Conservation (phyloP, 1,284 basidiomycete species). For the Tranzscheliella williamsii region DNA sequence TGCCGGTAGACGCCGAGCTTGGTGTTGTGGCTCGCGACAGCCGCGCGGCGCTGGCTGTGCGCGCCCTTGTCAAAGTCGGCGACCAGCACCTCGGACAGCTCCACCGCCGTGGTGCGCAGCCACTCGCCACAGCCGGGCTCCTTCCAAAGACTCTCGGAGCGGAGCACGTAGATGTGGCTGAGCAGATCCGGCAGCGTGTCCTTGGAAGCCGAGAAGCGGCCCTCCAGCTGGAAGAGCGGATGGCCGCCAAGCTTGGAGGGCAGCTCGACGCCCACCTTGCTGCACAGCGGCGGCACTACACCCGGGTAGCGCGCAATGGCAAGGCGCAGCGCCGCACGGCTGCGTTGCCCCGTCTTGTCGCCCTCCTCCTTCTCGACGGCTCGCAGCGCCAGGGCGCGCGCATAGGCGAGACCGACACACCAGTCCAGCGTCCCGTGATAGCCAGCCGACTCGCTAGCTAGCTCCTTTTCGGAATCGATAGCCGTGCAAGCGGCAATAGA, state of each 20-base stretch:
- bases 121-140: conserved; percentile 39
- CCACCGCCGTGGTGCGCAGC: conserved; percentile 34
- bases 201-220: conserved; percentile 3
- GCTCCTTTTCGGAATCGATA: conserved; percentile 34
- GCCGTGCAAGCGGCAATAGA: conserved; percentile 33
- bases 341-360: conserved; percentile 24
- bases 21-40: conserved; percentile 24
- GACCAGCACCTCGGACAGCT: conserved; percentile 8
- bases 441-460: conserved; percentile 19
- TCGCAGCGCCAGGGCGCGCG: conserved; percentile 47
- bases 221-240: conserved; percentile 10
- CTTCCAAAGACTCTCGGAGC: conserved; percentile 55
- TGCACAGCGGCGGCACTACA: conserved; percentile 45
- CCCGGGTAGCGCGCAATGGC: conserved; percentile 52
- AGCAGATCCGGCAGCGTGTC: conserved; percentile 46
- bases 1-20: conserved; percentile 52
- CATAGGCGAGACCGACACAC: conserved; percentile 50
- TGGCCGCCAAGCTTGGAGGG: conserved; percentile 23
- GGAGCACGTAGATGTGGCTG: conserved; percentile 50
- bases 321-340: conserved; percentile 35
- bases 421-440: conserved; percentile 51
- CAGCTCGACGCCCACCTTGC: conserved; percentile 43
- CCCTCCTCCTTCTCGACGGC: conserved; percentile 47
- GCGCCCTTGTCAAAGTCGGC: conserved; percentile 7
- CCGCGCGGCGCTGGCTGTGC: conserved; percentile 2